Conservation (phyloP, 140 eudicot species). For the Senecio squalidus region DNA sequence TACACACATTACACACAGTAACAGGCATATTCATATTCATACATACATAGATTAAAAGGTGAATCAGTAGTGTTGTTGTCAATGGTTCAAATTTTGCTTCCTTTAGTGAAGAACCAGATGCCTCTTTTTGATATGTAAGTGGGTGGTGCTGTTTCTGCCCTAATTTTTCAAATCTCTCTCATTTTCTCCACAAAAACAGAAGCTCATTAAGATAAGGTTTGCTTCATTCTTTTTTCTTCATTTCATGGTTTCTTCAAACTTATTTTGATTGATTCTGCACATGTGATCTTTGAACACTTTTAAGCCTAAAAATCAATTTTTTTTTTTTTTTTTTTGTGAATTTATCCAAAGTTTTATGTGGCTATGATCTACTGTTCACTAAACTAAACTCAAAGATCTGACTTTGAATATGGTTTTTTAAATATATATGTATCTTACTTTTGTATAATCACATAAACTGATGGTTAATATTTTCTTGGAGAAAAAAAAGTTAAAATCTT, state of each 20-base stretch:
- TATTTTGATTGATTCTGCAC: slow-evolving; percentile 1
- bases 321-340: not conserved
- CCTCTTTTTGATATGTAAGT: slow-evolving; percentile 68
- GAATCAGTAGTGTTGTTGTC: slow-evolving; percentile 54
- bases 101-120: slow-evolving; percentile 70
- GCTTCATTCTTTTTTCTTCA: slow-evolving; percentile 9
- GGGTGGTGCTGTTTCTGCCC: slow-evolving; percentile 32
- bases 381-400: slow-evolving; percentile 22
- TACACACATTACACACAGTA: not conserved
- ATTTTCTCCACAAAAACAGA: slow-evolving; percentile 25
- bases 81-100: slow-evolving; percentile 35
- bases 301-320: not conserved
- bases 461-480: slow-evolving; percentile 8
- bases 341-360: not conserved
- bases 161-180: slow-evolving; percentile 3
- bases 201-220: slow-evolving; percentile 30
- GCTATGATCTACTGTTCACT: slow-evolving; percentile 13
- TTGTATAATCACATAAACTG: slow-evolving; percentile 6
- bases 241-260: slow-evolving; percentile 11
- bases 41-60: slow-evolving; percentile 36
- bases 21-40: slow-evolving; percentile 17
- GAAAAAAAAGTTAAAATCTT: slow-evolving; percentile 20
- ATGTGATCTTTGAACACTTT: slow-evolving; percentile 1
- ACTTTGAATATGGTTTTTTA: slow-evolving; percentile 22
- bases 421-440: slow-evolving; percentile 12